Evolutionary conservation across 2,329 filamentous ascomycete genomes (phyloP), one percentile per base, ranked within the genome.

Genomic region (Aquanectria penicillioides): DNA sequence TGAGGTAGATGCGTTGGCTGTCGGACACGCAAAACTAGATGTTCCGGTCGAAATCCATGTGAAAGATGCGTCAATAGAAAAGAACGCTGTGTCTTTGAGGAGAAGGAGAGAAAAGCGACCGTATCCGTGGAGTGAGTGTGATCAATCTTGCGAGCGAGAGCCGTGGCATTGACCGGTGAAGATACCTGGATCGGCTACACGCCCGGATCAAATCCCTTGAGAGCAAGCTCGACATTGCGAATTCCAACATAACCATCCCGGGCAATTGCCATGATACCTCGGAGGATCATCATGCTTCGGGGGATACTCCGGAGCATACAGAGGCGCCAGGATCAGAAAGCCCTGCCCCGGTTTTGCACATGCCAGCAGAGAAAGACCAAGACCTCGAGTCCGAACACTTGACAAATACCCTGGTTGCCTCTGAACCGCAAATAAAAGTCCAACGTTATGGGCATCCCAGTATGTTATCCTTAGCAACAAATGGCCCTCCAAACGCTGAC

Each of bases 11-110:
- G 64, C 8, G 56, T 63, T 13, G 46, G 52, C 18, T 66, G 63
- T n/a, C 64, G 63, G 9, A 66, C 52, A 20, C 60, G 64, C 37
- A 66, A 66, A 46, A 49, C 52, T 36, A 54, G 64, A 11, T 66
- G 64, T 31, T 66, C 64, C 3, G 64, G 63, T 3, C 60, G 47
- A 9, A 34, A 58, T 31, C 58, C 64, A 2, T 66, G 64, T 29
- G 63, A 66, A 17, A 52, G 49, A 51, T 66, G 64, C 10, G 51
- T 60, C 13, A 50, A 38, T n/a, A 51, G 64, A 5, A 62, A 62
- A 10, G 64, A 64, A 29, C 34, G 41, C 0, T 66, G 64, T 17
- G 15, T 57, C 22, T 66, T 57, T 37, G 63, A 66, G 31, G 64
- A 66, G 12, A 66, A 62, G n/a, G 63, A 66, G 46, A 62, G 49